These are phyloP conservation scores for Colletotrichum aenigma DNA, from an alignment of 2,329 filamentous ascomycete species.

Conservation along the genomic window DNA sequence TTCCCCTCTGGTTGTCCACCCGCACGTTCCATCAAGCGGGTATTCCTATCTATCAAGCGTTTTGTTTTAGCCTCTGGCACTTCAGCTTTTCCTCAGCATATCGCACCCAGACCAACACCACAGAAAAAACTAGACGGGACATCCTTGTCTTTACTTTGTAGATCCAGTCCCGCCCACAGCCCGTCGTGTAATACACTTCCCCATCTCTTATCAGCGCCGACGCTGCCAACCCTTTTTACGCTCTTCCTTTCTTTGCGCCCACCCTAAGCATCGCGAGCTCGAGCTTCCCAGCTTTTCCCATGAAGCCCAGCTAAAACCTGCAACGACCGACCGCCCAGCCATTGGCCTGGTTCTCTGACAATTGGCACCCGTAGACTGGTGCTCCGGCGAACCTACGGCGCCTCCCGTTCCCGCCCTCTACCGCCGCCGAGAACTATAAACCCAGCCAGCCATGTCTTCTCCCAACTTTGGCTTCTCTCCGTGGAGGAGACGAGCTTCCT, in stretches of 20 bases:
- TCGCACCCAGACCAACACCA: neutral
- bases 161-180: conserved; percentile 8
- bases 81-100: neutral
- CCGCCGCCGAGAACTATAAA: neutral
- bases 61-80: neutral
- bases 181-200: conserved; percentile 9
- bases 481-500: conserved; percentile 45
- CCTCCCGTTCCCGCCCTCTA: neutral
- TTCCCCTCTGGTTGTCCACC: neutral
- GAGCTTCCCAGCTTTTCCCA: conserved; percentile 8
- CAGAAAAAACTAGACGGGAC: conserved; percentile 8
- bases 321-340: neutral
- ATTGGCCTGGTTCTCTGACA: conserved; percentile 3
- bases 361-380: conserved; percentile 1
- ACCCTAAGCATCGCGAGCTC: neutral
- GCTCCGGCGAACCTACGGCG: neutral
- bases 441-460: conserved; percentile 45
- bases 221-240: neutral
- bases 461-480: conserved; percentile 51
- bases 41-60: neutral
- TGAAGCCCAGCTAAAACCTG: conserved; percentile 5
- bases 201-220: conserved; percentile 13
- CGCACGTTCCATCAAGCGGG: neutral
- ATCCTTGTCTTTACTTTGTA: conserved; percentile 13
- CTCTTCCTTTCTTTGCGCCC: neutral